Evolutionary conservation across 768 basidiomycete species (phyloP).

Genomic region (Auriscalpium vulgare): DNA sequence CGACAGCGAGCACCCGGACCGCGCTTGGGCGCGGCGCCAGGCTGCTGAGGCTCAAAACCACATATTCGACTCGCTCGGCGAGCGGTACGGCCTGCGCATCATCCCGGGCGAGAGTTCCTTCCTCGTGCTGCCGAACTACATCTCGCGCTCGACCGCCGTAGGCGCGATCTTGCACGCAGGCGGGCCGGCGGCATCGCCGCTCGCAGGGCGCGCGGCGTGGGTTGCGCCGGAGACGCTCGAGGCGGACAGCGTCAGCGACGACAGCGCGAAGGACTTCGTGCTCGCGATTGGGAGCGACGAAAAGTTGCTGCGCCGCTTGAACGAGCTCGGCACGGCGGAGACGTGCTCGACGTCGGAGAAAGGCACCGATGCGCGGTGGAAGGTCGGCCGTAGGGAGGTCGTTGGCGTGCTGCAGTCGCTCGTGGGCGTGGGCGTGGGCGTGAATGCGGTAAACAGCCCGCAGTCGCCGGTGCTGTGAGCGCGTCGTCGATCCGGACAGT

Average conservation of each 20-base stretch:
- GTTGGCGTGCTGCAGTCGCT: slow-evolving; percentile 27
- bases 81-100: slow-evolving; percentile 76
- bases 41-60: slow-evolving; percentile 91
- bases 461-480: background rate
- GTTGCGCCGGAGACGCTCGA: slow-evolving; percentile 30
- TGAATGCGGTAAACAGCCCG: background rate
- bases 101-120: slow-evolving; percentile 75
- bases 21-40: slow-evolving; percentile 78
- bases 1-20: slow-evolving; percentile 34
- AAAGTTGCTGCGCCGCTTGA: slow-evolving; percentile 66
- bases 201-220: slow-evolving; percentile 33
- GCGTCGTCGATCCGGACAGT: too few species aligned
- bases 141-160: slow-evolving; percentile 78
- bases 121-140: slow-evolving; percentile 76
- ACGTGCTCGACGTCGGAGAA: slow-evolving; percentile 61
- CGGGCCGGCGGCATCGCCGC: slow-evolving; percentile 33
- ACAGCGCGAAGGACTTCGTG: slow-evolving; percentile 39
- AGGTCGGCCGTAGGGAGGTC: slow-evolving; percentile 31
- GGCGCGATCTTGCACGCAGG: slow-evolving; percentile 71
- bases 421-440: slow-evolving; percentile 5
- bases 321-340: slow-evolving; percentile 64
- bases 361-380: slow-evolving; percentile 79
- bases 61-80: slow-evolving; percentile 80
- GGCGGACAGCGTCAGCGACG: slow-evolving; percentile 30
- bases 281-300: slow-evolving; percentile 70